Base-by-base conservation (phyloP, 352 stramenopile species). In the Thalassiosira tumida region DNA sequence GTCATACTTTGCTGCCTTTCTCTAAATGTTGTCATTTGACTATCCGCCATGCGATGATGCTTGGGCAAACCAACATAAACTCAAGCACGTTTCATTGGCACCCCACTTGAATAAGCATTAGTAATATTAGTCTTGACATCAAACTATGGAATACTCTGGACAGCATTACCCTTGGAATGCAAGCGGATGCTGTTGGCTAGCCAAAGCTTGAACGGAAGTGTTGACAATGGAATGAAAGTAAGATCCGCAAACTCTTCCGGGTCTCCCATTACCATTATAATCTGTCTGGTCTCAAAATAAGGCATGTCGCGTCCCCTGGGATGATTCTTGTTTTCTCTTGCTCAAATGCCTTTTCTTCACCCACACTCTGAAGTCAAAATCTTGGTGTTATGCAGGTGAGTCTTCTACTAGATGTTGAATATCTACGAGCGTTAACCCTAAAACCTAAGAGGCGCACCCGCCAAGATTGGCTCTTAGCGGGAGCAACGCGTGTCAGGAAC, bases 371-470 rank as follows among this genome's bases (percentile, higher is more conserved):
- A 88, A 0, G 79, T 67, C 1, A 41, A 21, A 82, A 92, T 92
- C 47, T 92, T 92, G 72, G 86, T 88, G 29, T 88, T 92, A 59
- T 92, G 86, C 26, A 92, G 51, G 76, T 81, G 54, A 65, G 54
- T 65, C 54, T 65, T 65, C n/a, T n/a, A n/a, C n/a, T n/a, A n/a
- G n/a, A n/a, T n/a, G n/a, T n/a, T n/a, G n/a, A n/a, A n/a, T n/a
- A n/a, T n/a, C n/a, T n/a, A n/a, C n/a, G n/a, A n/a, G n/a, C n/a
- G n/a, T n/a, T n/a, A n/a, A n/a, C n/a, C n/a, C n/a, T n/a, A n/a
- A n/a, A n/a, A n/a, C n/a, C n/a, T n/a, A n/a, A n/a, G n/a, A n/a
- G n/a, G n/a, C n/a, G n/a, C n/a, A n/a, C n/a, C n/a, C n/a, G n/a
- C n/a, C n/a, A n/a, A n/a, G n/a, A n/a, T n/a, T n/a, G n/a, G n/a